phyloP scores from a whole-genome alignment of 2,329 filamentous ascomycete genomes.

The Penicillium sp. region DNA sequence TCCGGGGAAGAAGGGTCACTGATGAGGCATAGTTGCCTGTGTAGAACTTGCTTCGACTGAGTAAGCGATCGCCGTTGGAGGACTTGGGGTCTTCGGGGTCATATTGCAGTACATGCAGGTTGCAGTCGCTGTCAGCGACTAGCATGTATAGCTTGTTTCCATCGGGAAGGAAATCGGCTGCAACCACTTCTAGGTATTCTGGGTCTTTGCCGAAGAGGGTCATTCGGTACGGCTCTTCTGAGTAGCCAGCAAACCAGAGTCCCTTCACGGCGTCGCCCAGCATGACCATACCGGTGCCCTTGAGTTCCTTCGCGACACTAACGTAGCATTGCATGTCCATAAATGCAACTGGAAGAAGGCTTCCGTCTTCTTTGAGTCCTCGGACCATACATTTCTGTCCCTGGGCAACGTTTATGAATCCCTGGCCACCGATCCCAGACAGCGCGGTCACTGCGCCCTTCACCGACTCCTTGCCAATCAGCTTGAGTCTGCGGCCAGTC shows the following conservation, averaged over 20 bases:
- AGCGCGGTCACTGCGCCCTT: slow-evolving; percentile 87
- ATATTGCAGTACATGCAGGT: slow-evolving; percentile 85
- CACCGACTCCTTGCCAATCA: slow-evolving; percentile 84
- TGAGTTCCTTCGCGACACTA: slow-evolving; percentile 75
- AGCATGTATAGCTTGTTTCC: slow-evolving; percentile 78
- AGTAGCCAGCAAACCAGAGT: slow-evolving; percentile 93
- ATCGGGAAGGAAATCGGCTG: slow-evolving; percentile 84
- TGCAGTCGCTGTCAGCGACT: slow-evolving; percentile 76
- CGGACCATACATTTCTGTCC: slow-evolving; percentile 97
- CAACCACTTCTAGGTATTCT: slow-evolving; percentile 70
- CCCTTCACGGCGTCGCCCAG: slow-evolving; percentile 91
- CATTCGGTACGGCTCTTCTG: slow-evolving; percentile 95
- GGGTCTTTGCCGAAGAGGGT: slow-evolving; percentile 85
- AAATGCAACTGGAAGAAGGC: slow-evolving; percentile 87
- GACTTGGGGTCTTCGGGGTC: slow-evolving; percentile 96
- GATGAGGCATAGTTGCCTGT: slow-evolving; percentile 73
- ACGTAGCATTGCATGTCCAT: slow-evolving; percentile 97
- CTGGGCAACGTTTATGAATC: slow-evolving; percentile 83
- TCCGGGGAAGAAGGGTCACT: slow-evolving; percentile 71
- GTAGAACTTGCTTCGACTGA: slow-evolving; percentile 85
- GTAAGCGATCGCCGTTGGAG: slow-evolving; percentile 77
- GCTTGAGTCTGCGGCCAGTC: slow-evolving; percentile 78
- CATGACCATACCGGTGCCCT: slow-evolving; percentile 77
- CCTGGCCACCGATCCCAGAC: slow-evolving; percentile 79
- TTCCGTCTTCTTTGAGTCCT: slow-evolving; percentile 91